phyloP scores from a whole-genome alignment of 495 filamentous ascomycete genomes.

The Apiosordaria backusii region DNA sequence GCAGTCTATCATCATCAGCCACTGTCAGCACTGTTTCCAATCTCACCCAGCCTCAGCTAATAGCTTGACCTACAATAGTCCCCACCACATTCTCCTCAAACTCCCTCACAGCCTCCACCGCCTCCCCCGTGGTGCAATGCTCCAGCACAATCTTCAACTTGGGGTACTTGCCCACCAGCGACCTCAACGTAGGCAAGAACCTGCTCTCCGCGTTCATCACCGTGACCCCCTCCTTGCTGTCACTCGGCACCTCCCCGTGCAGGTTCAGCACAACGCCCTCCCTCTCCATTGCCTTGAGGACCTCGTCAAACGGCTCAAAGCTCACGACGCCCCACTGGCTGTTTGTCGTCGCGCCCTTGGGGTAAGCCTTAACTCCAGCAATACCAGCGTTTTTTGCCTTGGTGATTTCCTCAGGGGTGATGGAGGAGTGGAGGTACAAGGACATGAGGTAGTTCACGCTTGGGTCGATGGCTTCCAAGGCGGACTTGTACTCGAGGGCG shows the following conservation, averaged over 20 bases:
- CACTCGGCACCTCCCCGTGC: constrained; percentile 55
- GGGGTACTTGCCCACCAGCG: constrained; percentile 72
- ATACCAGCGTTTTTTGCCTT: constrained; percentile 66
- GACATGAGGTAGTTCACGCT: constrained; percentile 83
- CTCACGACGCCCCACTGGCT: constrained; percentile 75
- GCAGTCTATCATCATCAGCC: constrained; percentile 45
- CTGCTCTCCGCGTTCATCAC: constrained; percentile 75
- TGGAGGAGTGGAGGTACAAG: constrained; percentile 66
- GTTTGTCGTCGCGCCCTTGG: constrained; percentile 73
- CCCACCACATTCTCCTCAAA: constrained; percentile 72
- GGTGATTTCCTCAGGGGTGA: constrained; percentile 75
- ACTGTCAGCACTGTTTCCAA: background rate
- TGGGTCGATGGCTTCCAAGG: constrained; percentile 63
- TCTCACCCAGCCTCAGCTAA: constrained; percentile 28
- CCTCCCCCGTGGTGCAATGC: constrained; percentile 83
- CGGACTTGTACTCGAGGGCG: constrained; percentile 70
- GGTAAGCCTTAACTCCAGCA: constrained; percentile 57
- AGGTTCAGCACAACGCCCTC: constrained; percentile 56
- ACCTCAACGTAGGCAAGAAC: constrained; percentile 73
- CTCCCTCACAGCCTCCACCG: constrained; percentile 68
- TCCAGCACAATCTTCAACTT: constrained; percentile 73
- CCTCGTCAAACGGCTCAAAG: constrained; percentile 61
- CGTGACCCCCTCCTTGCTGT: constrained; percentile 64
- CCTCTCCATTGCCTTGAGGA: constrained; percentile 72
- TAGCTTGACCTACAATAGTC: constrained; percentile 46